phyloP scores from a whole-genome alignment of 345 rosid species.

The Citrus medica region DNA sequence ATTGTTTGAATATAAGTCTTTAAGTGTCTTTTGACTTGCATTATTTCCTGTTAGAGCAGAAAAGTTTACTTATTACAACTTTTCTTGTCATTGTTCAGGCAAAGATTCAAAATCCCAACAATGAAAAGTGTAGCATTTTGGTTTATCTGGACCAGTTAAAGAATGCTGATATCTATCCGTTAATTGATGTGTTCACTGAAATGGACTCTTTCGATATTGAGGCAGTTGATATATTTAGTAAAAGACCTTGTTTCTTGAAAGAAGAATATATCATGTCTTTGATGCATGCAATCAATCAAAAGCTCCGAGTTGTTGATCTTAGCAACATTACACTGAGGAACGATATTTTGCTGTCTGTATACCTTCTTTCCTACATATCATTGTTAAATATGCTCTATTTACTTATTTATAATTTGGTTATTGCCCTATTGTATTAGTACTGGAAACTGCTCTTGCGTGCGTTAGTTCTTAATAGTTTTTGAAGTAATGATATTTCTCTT shows the following conservation, averaged over 20 bases:
- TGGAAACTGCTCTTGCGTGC: neutral
- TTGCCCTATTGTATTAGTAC: neutral
- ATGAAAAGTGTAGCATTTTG: constrained; percentile 26
- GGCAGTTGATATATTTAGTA: constrained; percentile 32
- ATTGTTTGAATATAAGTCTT: neutral
- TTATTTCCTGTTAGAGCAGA: neutral
- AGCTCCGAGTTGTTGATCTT: constrained; percentile 40
- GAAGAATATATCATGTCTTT: constrained; percentile 32
- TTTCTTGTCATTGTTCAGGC: constrained; percentile 32
- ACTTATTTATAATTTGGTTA: neutral
- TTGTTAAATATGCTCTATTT: neutral
- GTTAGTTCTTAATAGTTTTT: neutral
- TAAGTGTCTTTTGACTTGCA: neutral
- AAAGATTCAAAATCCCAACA: constrained; percentile 21
- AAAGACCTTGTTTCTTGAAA: constrained; percentile 27
- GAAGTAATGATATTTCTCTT: neutral
- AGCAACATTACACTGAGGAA: constrained; percentile 24
- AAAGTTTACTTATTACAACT: neutral
- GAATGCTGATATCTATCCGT: constrained; percentile 32
- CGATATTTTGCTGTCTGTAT: constrained; percentile 35
- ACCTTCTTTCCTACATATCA: neutral
- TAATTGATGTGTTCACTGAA: constrained; percentile 32
- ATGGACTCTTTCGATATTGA: constrained; percentile 28
- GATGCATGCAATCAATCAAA: constrained; percentile 30
- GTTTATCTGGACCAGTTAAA: constrained; percentile 35